Base-by-base conservation (phyloP, 2,329 filamentous ascomycete genomes). In the Epichloe baconii region DNA sequence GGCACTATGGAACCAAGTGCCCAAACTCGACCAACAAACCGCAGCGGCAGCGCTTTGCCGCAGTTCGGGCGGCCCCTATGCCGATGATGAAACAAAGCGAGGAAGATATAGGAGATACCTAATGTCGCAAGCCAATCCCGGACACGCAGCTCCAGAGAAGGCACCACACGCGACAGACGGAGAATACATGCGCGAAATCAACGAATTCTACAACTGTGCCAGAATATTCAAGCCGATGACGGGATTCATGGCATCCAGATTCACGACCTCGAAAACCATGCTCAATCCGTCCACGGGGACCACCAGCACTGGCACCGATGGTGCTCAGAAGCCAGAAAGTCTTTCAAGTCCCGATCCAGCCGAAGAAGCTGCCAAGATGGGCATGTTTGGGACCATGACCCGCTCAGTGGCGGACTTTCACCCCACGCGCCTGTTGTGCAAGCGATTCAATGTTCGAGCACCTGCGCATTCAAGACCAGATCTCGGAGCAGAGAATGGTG, bases 311-410 rank as follows among this genome's bases (percentile, higher is more conserved):
- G 52, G 54, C 15, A 55, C 53, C n/a, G 52, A 49, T 15, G 14
- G 21, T 12, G 44, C 46, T n/a, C 17, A 47, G 23, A 54, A 47
- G 17, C 52, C 53, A 4, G 65, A 65, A 19, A 48, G 62, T 11
- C 38, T 67, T 2, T 62, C 63, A 6, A 61, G 59, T 43, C 63
- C 63, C 1, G 64, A 95, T 60, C 84, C 90, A 0, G 88, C 88
- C 11, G 85, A 90, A 62, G 83, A 88, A 58, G 93, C 93, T 1
- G 93, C 93, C 7, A 86, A 78, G 61, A 71, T 96, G 63, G 89
- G 88, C 52, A 95, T 97, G 89, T 96, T 90, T 67, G 93, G 93
- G 1, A 77, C 82, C 14, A 78, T 97, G 80, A 98, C 93, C 3
- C 76, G 93, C 54, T 80, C 76, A 21, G 73, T 76, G 0, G 66